Evolutionary conservation across 2,329 filamentous ascomycete genomes (phyloP), one percentile per base, ranked within the genome.

Genomic region (Lasiodiplodia sp.): DNA sequence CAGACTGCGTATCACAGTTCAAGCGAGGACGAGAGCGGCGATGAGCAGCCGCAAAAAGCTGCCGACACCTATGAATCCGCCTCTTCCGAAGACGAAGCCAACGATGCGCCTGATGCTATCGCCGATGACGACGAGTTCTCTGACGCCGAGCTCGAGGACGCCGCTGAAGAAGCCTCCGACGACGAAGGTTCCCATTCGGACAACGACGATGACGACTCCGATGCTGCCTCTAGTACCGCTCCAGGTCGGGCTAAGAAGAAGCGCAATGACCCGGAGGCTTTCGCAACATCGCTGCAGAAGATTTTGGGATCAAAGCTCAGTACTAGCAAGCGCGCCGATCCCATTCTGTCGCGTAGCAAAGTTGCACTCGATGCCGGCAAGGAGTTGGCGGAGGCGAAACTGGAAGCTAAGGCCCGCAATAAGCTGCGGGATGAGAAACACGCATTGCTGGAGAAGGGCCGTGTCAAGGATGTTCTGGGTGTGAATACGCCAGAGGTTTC

Each of bases 271-370:
- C 94, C 96, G 2, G 85, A 87, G 71, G 94, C 93, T 65, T 98
- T 99, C 79, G 93, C 95, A 28, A 97, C 91, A 1, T 97, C 94
- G 63, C 93, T 99, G 75, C 91, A 92, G 73, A 97, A 96, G 80
- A 97, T 99, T 78, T 87, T 99, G 55, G 90, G 90, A 68, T 95
- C 93, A 62, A 98, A 98, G 82, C 86, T 98, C 11, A 91, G 94
- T 1, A 89, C 88, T 8, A 87, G 91, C 38, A 93, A 93, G 77
- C 91, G 94, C 28, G 86, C 90, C 67, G 96, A 99, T 78, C 96
- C 96, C 0, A 92, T 99, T n/a, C 86, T 99, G 3, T 91, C 94
- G 6, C 91, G 96, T 75, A 95, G 91, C 78, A 89, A 88, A 70
- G 87, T 87, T 12, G 94, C 94, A 1, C 87, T 90, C 16, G 87